Evolutionary conservation across 305 asterid genomes (phyloP).

Genomic region (Coffea humblotiana): DNA sequence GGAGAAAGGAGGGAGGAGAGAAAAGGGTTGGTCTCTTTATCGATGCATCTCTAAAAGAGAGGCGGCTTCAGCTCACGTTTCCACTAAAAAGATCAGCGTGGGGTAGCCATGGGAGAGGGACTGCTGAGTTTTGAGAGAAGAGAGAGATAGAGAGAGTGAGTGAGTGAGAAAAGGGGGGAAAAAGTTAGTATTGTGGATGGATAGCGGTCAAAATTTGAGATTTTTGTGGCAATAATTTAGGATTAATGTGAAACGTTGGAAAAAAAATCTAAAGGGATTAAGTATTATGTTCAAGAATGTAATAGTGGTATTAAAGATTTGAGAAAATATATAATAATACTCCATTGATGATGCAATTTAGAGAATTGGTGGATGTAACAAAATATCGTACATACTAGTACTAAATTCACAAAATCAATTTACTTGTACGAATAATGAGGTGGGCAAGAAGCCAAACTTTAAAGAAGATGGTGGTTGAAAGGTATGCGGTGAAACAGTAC

Average conservation of each 20-base stretch:
- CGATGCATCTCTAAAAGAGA: constrained; percentile 19
- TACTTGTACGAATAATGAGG: constrained; percentile 6
- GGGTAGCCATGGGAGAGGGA: constrained; percentile 28
- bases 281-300: background rate
- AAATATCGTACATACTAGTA: background rate
- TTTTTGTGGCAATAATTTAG: constrained; percentile 34
- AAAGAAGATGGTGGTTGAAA: constrained; percentile 39
- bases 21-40: constrained; percentile 2
- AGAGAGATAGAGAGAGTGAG: background rate
- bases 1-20: constrained; percentile 7
- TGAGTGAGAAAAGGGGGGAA: background rate
- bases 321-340: background rate
- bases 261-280: constrained; percentile 9
- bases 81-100: constrained; percentile 35
- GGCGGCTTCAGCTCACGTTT: constrained; percentile 35
- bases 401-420: too few species aligned
- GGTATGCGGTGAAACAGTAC: constrained; percentile 27
- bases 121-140: background rate
- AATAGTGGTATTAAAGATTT: background rate
- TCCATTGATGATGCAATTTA: too few species aligned
- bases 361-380: background rate
- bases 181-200: background rate
- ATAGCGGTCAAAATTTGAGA: constrained; percentile 18
- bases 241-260: constrained; percentile 27
- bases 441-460: constrained; percentile 27